A percentile compares a stretch with the other conserved stretches of the same genome.
phyloP scores from a whole-genome alignment of 2,329 filamentous ascomycete genomes.

The Fusarium albosuccineum region DNA sequence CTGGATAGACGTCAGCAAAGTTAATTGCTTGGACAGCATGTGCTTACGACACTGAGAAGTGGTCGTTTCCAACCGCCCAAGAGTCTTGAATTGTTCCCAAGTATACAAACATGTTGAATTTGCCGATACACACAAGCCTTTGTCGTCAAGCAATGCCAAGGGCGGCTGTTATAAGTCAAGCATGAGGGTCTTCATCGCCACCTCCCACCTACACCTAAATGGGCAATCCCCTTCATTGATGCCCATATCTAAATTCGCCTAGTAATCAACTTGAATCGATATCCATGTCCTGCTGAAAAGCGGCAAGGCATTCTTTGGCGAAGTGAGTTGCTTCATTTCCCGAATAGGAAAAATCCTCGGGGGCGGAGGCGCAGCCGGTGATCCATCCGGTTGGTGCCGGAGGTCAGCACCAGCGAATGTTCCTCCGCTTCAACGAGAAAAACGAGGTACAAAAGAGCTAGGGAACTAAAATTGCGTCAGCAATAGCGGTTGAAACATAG shows the following conservation, averaged over 20 bases:
- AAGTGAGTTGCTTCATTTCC: constrained; percentile 9
- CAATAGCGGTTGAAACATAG: neutral
- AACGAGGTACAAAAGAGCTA: neutral
- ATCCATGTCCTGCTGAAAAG: constrained; percentile 12
- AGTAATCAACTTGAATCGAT: neutral
- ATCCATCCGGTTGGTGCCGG: neutral
- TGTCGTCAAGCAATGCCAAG: neutral
- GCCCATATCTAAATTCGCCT: neutral
- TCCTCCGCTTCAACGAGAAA: neutral
- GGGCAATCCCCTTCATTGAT: neutral
- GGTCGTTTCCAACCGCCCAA: constrained; percentile 28
- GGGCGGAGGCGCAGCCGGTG: neutral
- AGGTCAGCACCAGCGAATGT: constrained; percentile 7
- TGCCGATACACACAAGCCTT: neutral
- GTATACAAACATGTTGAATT: constrained; percentile 22
- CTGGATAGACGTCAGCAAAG: constrained; percentile 5
- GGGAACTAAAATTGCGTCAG: neutral
- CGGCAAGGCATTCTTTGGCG: constrained; percentile 1
- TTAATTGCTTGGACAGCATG: no score
- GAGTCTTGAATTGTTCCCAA: constrained; percentile 20
- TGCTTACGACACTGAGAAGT: constrained; percentile 23
- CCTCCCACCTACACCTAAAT: neutral
- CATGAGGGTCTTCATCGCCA: neutral
- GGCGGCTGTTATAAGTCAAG: constrained; percentile 4
- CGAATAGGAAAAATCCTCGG: constrained; percentile 1